phyloP scores from a whole-genome alignment of 2,329 filamentous ascomycete genomes.

The Botrytis tulipae region DNA sequence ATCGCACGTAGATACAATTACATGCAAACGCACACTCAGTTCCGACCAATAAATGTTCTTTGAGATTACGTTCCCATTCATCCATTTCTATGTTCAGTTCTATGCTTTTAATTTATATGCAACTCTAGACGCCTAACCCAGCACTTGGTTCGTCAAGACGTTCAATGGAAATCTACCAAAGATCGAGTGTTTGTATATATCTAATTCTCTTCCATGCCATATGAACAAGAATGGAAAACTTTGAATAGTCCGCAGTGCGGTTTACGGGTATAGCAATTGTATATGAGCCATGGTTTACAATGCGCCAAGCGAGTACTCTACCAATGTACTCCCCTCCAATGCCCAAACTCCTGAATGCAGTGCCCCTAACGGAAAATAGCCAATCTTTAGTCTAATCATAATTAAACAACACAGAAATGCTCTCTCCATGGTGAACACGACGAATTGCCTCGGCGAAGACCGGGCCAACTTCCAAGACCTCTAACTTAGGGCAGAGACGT shows the following conservation, averaged over 20 bases:
- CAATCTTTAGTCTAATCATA: conserved; percentile 21
- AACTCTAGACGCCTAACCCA: conserved; percentile 19
- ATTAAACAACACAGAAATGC: conserved; percentile 52
- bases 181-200: conserved; percentile 16
- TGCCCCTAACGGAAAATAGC: conserved; percentile 12
- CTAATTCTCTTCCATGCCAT: conserved; percentile 9
- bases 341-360: conserved; percentile 10
- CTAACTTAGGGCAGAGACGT: conserved; percentile 77
- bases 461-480: conserved; percentile 85
- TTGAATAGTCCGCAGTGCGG: conserved; percentile 17
- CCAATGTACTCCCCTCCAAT: conserved; percentile 16
- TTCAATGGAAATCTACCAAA: conserved; percentile 19
- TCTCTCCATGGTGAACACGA: conserved; percentile 95
- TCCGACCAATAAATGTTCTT: not conserved
- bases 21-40: not conserved
- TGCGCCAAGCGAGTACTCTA: conserved; percentile 16
- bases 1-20: not conserved
- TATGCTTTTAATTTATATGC: conserved; percentile 9
- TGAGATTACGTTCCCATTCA: not conserved
- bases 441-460: conserved; percentile 95
- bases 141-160: conserved; percentile 19
- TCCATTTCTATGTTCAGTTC: conserved; percentile 10
- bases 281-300: conserved; percentile 16
- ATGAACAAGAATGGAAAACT: conserved; percentile 14
- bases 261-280: conserved; percentile 20